Conservation (phyloP, 2,329 filamentous ascomycete species). For the Cytospora piceae region DNA sequence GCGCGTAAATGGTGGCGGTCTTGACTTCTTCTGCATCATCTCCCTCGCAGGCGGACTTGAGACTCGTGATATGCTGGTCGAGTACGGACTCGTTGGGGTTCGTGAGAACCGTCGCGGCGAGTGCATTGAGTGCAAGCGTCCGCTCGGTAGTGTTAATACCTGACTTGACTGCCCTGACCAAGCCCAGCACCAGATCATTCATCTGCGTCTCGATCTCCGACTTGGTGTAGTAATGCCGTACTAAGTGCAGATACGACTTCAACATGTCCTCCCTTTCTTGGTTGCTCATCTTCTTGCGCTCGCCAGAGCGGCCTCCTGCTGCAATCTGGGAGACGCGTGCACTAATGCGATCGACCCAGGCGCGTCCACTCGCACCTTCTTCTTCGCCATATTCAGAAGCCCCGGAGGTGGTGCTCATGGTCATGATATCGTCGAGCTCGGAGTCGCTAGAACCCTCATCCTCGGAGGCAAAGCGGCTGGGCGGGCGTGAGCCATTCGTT, state of each 20-base stretch:
- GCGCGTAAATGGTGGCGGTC: constrained; percentile 71
- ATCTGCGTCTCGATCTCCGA: constrained; percentile 63
- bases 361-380: constrained; percentile 46
- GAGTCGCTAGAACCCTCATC: constrained; percentile 60
- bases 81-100: constrained; percentile 68
- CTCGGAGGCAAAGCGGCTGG: constrained; percentile 66
- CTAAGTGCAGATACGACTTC: constrained; percentile 62
- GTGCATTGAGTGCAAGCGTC: constrained; percentile 70
- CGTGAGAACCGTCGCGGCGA: constrained; percentile 72
- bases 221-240: constrained; percentile 70
- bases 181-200: constrained; percentile 64
- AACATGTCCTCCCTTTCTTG: constrained; percentile 70
- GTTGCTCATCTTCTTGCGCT: constrained; percentile 76
- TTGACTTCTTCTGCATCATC: constrained; percentile 72
- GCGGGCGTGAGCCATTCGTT: constrained; percentile 60
- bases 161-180: constrained; percentile 71
- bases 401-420: constrained; percentile 51
- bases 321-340: constrained; percentile 71
- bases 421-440: constrained; percentile 54
- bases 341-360: constrained; percentile 65
- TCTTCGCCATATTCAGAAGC: constrained; percentile 71
- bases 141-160: constrained; percentile 72
- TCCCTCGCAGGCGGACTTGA: constrained; percentile 69
- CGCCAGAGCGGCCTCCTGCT: constrained; percentile 40
- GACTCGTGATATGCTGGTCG: constrained; percentile 58